Base-by-base conservation (phyloP, 1,284 basidiomycete genomes). In the Anthracocystis panici-leucophaei region DNA sequence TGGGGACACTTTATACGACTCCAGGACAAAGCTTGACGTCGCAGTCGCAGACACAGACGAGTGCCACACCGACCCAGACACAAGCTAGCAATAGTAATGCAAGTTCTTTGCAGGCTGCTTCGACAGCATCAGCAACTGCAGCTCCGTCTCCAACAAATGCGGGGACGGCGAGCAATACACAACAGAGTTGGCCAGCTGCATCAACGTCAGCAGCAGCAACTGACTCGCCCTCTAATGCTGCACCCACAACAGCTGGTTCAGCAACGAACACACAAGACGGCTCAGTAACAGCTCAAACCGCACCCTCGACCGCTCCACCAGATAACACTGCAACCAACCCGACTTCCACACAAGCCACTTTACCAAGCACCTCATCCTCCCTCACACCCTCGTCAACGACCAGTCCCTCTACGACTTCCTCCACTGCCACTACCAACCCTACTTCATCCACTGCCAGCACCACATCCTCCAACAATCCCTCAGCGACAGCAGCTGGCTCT, bases 1-100 rank as follows among this genome's bases (percentile, higher is more conserved):
- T 82, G 3, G 80, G 80, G 21, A 77, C 76, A 14, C 57, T 79
- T n/a, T 82, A 63, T 38, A 80, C 80, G 1, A 78, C 73, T 4
- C 63, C 74, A 0, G 77, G 78, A 3, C 68, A 78, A 44, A 38
- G 23, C n/a, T 3, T 59, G 20, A 12, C 55, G 1, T 16, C 57
- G n/a, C 20, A 25, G 20, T 16, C 57, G n/a, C 20, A 25, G 20
- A 29, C 35, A 5, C 51, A 35, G 23, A 25, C 63, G 38, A 56
- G 53, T 42, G 21, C 59, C 4, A 48, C 50, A 11, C 20, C 48
- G 0, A 38, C 29, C 4, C 21, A 44, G 25, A 16, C 23, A 18
- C 18, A 18, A 16, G 40, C 27, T 11, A 58, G 50, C 29, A 27
- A 5, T 7, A 46, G 52, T n/a, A 35, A 53, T 31, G 44, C n/a